Evolutionary conservation across 768 basidiomycete species (phyloP).

Genomic region (Mycena rosella): DNA sequence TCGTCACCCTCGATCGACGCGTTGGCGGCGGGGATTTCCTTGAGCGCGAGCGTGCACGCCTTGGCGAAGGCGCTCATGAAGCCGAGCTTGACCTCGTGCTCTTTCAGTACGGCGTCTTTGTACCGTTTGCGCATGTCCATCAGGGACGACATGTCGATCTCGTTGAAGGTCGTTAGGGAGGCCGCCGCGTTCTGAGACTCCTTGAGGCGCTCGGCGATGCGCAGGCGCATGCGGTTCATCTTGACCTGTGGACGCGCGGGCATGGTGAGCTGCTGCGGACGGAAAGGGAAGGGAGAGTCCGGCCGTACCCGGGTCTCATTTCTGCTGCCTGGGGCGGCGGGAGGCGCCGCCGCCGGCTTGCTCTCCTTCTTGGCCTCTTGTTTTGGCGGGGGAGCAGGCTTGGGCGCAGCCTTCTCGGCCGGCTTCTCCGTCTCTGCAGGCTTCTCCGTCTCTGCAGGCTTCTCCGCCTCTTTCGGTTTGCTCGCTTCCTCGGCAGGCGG

Average conservation of each 20-base stretch:
- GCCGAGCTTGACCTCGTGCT: constrained; percentile 95
- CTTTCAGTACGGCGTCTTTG: constrained; percentile 92
- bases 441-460: constrained; percentile 54
- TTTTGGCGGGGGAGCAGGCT: constrained; percentile 37
- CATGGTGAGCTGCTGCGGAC: constrained; percentile 5
- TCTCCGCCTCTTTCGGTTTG: constrained; percentile 54
- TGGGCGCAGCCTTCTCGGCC: constrained; percentile 43
- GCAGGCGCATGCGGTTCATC: constrained; percentile 98
- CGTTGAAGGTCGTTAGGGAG: constrained; percentile 98
- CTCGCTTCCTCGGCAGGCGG: constrained; percentile 45
- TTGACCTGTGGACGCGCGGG: constrained; percentile 80
- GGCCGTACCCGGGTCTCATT: constrained; percentile 83
- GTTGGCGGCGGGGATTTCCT: constrained; percentile 95
- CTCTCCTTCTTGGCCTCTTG: constrained; percentile 43
- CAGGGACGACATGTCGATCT: constrained; percentile 98
- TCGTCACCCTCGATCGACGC: constrained; percentile 95
- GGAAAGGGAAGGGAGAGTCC: constrained; percentile 9
- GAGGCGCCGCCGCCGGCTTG: constrained; percentile 39
- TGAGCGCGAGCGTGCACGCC: constrained; percentile 85
- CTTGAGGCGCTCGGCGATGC: constrained; percentile 97
- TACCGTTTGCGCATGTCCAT: constrained; percentile 94
- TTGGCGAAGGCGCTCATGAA: constrained; percentile 98
- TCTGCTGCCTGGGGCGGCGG: constrained; percentile 63
- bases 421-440: constrained; percentile 51
- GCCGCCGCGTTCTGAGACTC: constrained; percentile 98